Evolutionary conservation across 176 grass and related monocot species (phyloP).

Genomic region (Hsuehochloa calcarea): DNA sequence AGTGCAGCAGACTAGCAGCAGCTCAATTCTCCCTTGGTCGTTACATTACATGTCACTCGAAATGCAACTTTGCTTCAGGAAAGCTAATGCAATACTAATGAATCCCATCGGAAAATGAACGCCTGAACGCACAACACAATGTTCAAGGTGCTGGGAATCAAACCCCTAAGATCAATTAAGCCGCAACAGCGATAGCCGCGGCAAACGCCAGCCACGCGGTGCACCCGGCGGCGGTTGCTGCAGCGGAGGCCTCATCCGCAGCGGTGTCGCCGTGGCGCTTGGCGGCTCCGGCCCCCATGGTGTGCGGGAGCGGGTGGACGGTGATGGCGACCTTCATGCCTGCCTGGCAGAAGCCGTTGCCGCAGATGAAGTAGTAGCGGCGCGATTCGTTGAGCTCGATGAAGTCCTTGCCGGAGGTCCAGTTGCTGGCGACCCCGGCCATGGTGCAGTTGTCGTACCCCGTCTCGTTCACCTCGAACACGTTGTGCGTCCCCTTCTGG

Average conservation of each 20-base stretch:
- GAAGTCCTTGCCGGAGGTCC: slow-evolving; percentile 95
- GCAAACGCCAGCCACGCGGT: neutral
- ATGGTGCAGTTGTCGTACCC: slow-evolving; percentile 92
- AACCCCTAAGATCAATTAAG: neutral
- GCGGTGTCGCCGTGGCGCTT: neutral
- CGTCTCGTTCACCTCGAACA: slow-evolving; percentile 84
- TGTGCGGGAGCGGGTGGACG: slow-evolving; percentile 36
- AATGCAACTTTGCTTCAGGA: neutral
- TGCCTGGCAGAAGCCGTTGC: slow-evolving; percentile 68
- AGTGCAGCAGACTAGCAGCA: neutral
- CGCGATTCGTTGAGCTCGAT: slow-evolving; percentile 53
- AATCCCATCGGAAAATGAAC: neutral
- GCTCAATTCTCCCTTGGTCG: neutral
- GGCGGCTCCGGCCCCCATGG: neutral
- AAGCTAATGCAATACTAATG: neutral
- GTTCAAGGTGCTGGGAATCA: neutral
- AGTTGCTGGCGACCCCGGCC: slow-evolving; percentile 72
- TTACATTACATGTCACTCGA: neutral
- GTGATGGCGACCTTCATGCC: slow-evolving; percentile 77
- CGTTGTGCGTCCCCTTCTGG: slow-evolving; percentile 79
- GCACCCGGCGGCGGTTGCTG: neutral
- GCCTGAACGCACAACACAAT: neutral
- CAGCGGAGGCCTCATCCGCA: neutral
- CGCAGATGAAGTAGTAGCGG: slow-evolving; percentile 81
- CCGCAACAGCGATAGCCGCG: neutral